phyloP scores from a whole-genome alignment of 176 grass and related monocot species.

The Lolium perenne region DNA sequence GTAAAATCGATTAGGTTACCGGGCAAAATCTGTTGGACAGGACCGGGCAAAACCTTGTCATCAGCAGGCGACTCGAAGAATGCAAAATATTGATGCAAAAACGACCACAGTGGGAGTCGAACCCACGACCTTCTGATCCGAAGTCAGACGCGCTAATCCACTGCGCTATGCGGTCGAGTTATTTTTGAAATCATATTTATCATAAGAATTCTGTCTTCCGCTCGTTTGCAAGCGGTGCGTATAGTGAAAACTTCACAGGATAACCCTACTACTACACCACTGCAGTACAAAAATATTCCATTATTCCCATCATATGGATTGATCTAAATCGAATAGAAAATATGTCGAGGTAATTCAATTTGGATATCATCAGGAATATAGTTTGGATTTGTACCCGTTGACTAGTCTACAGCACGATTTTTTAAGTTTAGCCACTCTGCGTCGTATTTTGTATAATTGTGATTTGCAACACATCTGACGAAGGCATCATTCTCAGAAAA shows the following conservation, averaged over 20 bases:
- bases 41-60: no score
- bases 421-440: not conserved
- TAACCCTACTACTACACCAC: not conserved
- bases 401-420: not conserved
- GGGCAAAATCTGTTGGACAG: no score
- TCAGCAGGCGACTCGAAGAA: not conserved
- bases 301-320: not conserved
- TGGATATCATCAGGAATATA: not conserved
- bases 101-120: conserved; percentile 99
- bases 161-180: conserved; percentile 42
- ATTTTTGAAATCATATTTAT: no score
- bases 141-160: conserved; percentile 99
- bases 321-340: not conserved
- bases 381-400: no score
- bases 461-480: no score
- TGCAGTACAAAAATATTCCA: not conserved
- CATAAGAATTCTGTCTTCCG: no score
- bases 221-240: no score
- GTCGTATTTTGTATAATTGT: no score
- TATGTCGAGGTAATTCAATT: not conserved
- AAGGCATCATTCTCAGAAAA: no score
- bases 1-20: no score
- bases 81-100: not conserved
- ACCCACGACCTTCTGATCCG: conserved; percentile 99
- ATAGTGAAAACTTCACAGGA: not conserved